Base-by-base conservation (phyloP, 495 filamentous ascomycete genomes). In the Aspergillus bertholletiae region DNA sequence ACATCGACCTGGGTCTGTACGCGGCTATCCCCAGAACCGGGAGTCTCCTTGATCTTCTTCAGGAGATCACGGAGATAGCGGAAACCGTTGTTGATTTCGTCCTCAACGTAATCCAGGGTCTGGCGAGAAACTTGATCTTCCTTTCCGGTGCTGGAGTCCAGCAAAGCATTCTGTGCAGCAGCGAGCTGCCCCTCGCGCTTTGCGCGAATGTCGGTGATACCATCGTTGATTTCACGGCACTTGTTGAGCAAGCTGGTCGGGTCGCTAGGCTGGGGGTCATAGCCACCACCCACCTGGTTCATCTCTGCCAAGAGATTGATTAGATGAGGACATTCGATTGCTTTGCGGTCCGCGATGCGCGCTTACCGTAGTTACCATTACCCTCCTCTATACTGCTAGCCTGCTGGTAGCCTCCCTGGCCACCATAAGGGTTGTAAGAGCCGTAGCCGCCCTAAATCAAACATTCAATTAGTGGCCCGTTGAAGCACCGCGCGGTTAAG, bases 211-310 rank as follows among this genome's bases (percentile, higher is more conserved):
- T 73, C 71, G n/a, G 50, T 41, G 57, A 97, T 88, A 32, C 82
- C 87, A 46, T 80, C 77, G 70, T 88, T 84, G 71, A 96, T 86
- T 37, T 87, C 82, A 20, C 80, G 78, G 74, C 90, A 90, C 65
- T 95, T 88, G 71, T 94, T 88, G 44, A 97, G 79, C 61, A 95
- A 84, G 37, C 81, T 80, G 62, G 86, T 90, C 21, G 88, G 83
- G 57, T 86, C 84, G 52, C 72, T 69, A 53, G 74, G 70, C 43
- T 37, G 34, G 34, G 71, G 66, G 18, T 72, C 62, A 23, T 83
- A 24, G 20, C 48, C 48, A 12, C 13, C 49, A 13, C 27, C 82
- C 60, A 88, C 70, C 23, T 84, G 75, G 37, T 70, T 68, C 86
- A 90, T 87, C 70, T 90, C 88, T 72, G 82, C 12, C 43, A 57